Conservation (phyloP, 1,284 basidiomycete species). For the Papiliotrema laurentii region DNA sequence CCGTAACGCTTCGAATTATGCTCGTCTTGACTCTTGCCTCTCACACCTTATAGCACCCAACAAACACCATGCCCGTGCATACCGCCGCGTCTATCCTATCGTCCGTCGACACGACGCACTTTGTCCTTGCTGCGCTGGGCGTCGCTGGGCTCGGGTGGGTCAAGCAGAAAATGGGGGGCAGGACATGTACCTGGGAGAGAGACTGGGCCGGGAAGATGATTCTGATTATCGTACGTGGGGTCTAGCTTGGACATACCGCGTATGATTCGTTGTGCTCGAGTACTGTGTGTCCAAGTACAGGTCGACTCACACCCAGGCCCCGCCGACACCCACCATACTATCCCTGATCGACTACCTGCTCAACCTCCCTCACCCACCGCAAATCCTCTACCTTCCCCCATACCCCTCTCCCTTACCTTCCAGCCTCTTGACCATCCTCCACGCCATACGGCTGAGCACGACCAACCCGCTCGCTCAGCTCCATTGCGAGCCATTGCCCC, state of each 20-base stretch:
- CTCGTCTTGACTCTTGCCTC: no score
- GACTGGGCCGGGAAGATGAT: slow-evolving; percentile 49
- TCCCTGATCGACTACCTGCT: slow-evolving; percentile 40
- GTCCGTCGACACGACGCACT: background rate
- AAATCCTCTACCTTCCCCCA: slow-evolving; percentile 46
- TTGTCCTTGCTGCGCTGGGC: background rate
- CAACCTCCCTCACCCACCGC: slow-evolving; percentile 44
- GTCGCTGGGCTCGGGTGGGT: background rate
- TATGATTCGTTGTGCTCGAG: background rate
- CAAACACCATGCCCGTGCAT: background rate
- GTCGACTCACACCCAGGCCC: slow-evolving; percentile 22
- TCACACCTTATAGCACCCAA: no score
- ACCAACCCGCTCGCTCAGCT: slow-evolving; percentile 37
- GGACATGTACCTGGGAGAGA: slow-evolving; percentile 44
- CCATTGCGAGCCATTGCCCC: slow-evolving; percentile 43
- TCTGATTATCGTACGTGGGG: slow-evolving; percentile 36
- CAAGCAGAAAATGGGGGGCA: slow-evolving; percentile 17
- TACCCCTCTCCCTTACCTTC: slow-evolving; percentile 38
- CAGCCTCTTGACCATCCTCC: slow-evolving; percentile 39
- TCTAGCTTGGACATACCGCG: background rate
- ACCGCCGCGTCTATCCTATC: background rate
- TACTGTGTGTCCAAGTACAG: background rate
- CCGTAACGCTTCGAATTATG: no score
- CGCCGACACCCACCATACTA: slow-evolving; percentile 40
- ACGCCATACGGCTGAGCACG: slow-evolving; percentile 38